Base-by-base conservation (phyloP, 1,284 basidiomycete genomes). In the Heterobasidion occidentale region DNA sequence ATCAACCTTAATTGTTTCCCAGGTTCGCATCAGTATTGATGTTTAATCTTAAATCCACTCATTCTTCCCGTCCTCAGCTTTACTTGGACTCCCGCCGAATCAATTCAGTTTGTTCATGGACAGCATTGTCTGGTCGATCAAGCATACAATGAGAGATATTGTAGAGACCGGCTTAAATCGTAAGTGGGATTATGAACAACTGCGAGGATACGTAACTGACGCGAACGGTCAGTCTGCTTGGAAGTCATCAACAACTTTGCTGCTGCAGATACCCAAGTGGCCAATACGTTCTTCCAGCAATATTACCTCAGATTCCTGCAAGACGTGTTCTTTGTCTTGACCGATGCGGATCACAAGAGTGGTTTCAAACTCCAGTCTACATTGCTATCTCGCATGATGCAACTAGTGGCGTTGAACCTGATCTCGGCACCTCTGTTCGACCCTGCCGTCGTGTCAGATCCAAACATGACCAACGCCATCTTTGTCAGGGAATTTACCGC, bases 51-150 rank as follows among this genome's bases (percentile, higher is more conserved):
- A 49, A 12, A 15, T 11, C 17, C 7, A 12, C 27, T 34, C 17
- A 49, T 7, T 19, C 7, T 20, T 17, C 14, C 20, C 17, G 19
- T 52, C 58, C 58, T 19, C 54, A 92, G 93, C 94, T 7, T 76
- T 99, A 46, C 80, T 98, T 58, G 85, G 84, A 45, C 81, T 98
- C 56, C 90, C 92, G 14, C 90, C 94, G n/a, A 71, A 81, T 53
- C 92, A 97, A 74, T 99, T 99, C 82, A 98, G 98, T 76, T 76
- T 99, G 59, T 91, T 97, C 71, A 98, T 98, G 85, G 97, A 99
- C 72, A 95, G 94, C 63, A 91, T 98, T 62, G 91, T 98, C 55
- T 99, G 97, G 97, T 96, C 94, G 12, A 97, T 99, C 79, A 99
- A 99, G 75, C 97, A 99, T 76, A 98, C 94, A 15, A 97, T 98